These are phyloP conservation scores for Amauroascus verrucosus DNA, from an alignment of 2,329 filamentous ascomycete genomes.

Conservation along the genomic window DNA sequence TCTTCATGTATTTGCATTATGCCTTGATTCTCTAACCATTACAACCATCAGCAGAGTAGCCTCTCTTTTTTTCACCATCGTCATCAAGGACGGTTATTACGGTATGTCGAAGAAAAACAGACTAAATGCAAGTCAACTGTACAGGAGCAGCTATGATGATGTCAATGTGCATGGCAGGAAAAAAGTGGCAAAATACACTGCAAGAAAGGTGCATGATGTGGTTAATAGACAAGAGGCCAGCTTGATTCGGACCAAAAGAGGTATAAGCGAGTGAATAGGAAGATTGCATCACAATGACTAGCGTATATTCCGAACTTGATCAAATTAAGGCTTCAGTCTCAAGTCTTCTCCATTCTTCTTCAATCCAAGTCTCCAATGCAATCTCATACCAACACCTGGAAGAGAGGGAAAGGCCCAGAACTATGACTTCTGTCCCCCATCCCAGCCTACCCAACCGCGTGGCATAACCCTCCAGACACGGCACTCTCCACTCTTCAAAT, in stretches of 20 bases:
- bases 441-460: conserved; percentile 86
- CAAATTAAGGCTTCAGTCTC: neutral
- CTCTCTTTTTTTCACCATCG: neutral
- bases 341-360: neutral
- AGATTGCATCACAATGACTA: neutral
- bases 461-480: conserved; percentile 96
- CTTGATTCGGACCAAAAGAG: neutral
- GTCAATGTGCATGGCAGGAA: neutral
- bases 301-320: neutral
- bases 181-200: neutral
- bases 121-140: neutral
- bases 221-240: neutral
- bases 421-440: conserved; percentile 24
- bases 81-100: neutral
- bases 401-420: neutral
- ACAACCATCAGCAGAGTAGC: neutral
- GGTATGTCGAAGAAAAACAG: neutral
- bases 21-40: neutral
- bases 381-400: neutral
- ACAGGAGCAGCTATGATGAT: neutral
- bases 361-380: neutral
- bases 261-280: neutral
- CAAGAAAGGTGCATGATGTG: neutral
- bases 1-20: neutral
- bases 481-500: conserved; percentile 85